Evolutionary conservation across 345 rosid species (phyloP), one percentile per base, ranked within the genome.

Genomic region (Boechera divaricarpa): DNA sequence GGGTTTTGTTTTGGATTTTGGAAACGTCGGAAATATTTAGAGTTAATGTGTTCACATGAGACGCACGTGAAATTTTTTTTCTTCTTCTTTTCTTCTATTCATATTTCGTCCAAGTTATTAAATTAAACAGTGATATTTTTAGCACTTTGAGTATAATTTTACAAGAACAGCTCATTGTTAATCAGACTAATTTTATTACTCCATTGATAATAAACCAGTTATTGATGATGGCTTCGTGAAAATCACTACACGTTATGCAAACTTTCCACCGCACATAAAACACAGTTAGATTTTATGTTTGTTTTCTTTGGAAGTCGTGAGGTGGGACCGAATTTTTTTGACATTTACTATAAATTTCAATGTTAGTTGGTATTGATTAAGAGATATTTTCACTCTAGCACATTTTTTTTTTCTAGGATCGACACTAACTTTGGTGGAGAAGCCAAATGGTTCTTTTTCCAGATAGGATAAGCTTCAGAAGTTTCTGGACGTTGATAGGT

Each of bases 1-100:
- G 3, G 33, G 7, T 69, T 67, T 62, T 42, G 26, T 53, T 70
- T 63, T 71, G 7, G 10, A 15, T 24, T 59, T 2, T 52, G 6
- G 54, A 67, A 72, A 78, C 74, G 82, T 78, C 54, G 24, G 16
- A 78, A 53, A 51, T 72, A 59, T 65, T 72, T 48, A 32, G 18
- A 52, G 18, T 26, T 38, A 53, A 52, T 60, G 78, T 35, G 78
- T 72, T 73, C 74, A 73, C 69, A 72, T 72, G 1, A 59, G 33
- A 67, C 24, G 70, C 78, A 67, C 78, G 74, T 78, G 51, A 7
- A 5, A 9, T 29, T 41, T 32, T 12, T 6, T 47, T 11, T n/a
- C 21, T 5, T 53, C 9, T 29, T 26, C 4, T 15, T 33, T 64
- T 8, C 38, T 10, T 45, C 24, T 29, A 4, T 72, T 72, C 48